phyloP scores from a whole-genome alignment of 2,329 filamentous ascomycete genomes.

The Botrytis cinerea region DNA sequence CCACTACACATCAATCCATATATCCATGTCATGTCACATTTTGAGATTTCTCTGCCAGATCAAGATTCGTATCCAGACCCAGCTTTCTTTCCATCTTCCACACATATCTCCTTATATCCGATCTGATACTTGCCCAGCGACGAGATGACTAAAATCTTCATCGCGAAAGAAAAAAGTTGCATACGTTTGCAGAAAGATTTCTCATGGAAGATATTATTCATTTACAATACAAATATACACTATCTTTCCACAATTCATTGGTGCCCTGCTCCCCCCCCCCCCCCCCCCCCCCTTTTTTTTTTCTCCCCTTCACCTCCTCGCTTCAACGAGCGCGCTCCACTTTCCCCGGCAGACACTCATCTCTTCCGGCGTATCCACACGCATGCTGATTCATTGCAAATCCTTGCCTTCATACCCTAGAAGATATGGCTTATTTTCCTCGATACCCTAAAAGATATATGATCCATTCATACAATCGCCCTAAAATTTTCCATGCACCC shows the following conservation, averaged over 20 bases:
- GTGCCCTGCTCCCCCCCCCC: not conserved
- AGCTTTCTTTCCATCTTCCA: not conserved
- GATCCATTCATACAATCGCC: constrained; percentile 1
- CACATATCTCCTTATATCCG: not conserved
- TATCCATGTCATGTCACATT: not conserved
- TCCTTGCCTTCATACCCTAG: constrained; percentile 1
- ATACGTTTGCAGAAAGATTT: not conserved
- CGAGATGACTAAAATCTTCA: not conserved
- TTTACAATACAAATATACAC: constrained; percentile 15
- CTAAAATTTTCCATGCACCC: not conserved
- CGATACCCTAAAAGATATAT: constrained; percentile 16
- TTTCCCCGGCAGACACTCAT: constrained; percentile 3
- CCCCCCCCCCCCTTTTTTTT: not conserved
- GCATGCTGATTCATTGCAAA: constrained; percentile 20
- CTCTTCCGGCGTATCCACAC: constrained; percentile 17
- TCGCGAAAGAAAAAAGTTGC: not conserved
- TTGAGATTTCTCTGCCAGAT: not conserved
- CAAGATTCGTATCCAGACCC: not conserved
- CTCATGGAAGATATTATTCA: not conserved
- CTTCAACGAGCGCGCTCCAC: not conserved
- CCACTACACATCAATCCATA: not conserved
- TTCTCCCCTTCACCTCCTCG: not conserved
- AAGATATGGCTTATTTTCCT: not conserved
- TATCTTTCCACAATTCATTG: not conserved
- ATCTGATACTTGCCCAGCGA: not conserved